These are phyloP conservation scores for Phytophthora crassamura DNA, from an alignment of 352 stramenopile species.

Conservation along the genomic window DNA sequence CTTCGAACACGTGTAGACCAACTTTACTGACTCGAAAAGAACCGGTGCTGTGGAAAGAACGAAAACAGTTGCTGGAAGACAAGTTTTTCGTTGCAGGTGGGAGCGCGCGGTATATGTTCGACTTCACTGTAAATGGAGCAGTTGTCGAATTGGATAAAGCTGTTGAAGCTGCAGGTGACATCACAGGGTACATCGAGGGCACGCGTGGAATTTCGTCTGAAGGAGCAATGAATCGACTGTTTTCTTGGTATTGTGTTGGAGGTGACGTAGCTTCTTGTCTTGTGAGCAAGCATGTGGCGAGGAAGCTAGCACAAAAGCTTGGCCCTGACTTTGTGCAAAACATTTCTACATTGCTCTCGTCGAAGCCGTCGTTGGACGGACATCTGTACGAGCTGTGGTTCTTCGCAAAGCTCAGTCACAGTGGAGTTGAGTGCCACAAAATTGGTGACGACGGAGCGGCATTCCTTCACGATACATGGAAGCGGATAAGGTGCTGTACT, in stretches of 20 bases:
- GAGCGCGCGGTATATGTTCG: constrained; percentile 13
- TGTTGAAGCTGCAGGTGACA: not conserved
- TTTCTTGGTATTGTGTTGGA: too few relatives aligned
- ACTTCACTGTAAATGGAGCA: not conserved
- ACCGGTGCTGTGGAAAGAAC: constrained; percentile 3
- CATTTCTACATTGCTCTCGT: not conserved
- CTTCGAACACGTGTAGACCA: constrained; percentile 12
- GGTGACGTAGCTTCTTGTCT: not conserved
- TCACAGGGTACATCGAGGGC: not conserved
- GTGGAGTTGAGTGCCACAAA: not conserved
- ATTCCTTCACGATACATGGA: not conserved
- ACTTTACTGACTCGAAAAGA: constrained; percentile 13
- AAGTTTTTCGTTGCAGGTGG: constrained; percentile 16
- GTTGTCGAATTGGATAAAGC: not conserved
- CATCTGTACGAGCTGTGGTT: constrained; percentile 7
- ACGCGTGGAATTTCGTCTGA: not conserved
- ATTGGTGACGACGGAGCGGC: not conserved
- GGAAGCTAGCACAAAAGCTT: not conserved
- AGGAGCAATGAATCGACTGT: constrained; percentile 12
- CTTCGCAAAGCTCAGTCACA: not conserved
- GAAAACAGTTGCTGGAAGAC: constrained; percentile 15
- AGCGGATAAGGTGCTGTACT: not conserved
- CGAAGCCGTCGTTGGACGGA: not conserved
- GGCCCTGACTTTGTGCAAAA: constrained; percentile 1
- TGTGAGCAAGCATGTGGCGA: constrained; percentile 4